These are phyloP conservation scores for Pyrus betulifolia DNA, from an alignment of 306 rosid genomes.

Conservation along the genomic window DNA sequence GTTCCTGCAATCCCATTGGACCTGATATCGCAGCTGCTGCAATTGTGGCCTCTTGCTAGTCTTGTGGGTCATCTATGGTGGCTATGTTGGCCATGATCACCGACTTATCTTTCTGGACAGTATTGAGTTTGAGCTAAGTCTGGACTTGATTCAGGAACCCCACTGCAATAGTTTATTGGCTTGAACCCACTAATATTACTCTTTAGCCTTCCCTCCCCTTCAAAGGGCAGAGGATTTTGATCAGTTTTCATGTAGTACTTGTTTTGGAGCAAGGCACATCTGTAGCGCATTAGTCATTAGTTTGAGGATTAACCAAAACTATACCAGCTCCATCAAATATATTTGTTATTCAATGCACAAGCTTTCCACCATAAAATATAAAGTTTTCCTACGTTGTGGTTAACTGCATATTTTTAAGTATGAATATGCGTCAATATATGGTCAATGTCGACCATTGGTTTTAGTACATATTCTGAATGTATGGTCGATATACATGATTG, in stretches of 20 bases:
- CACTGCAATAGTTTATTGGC: background rate
- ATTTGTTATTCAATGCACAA: background rate
- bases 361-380: background rate
- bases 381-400: background rate
- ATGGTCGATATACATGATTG: background rate
- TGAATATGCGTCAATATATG: background rate
- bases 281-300: background rate
- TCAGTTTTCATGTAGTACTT: background rate
- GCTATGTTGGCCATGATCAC: constrained; percentile 9
- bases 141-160: background rate
- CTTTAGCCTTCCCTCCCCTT: constrained; percentile 26
- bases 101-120: constrained; percentile 1
- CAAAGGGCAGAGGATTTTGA: constrained; percentile 19
- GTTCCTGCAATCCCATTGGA: background rate
- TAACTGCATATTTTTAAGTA: no score
- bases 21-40: constrained; percentile 12
- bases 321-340: background rate
- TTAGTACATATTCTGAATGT: no score
- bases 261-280: background rate
- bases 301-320: background rate
- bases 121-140: background rate
- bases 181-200: constrained; percentile 9
- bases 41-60: constrained; percentile 15
- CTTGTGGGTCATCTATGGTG: constrained; percentile 23
- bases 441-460: background rate